Base-by-base conservation (phyloP, 441 rosid genomes). In the Geranium incanum region DNA sequence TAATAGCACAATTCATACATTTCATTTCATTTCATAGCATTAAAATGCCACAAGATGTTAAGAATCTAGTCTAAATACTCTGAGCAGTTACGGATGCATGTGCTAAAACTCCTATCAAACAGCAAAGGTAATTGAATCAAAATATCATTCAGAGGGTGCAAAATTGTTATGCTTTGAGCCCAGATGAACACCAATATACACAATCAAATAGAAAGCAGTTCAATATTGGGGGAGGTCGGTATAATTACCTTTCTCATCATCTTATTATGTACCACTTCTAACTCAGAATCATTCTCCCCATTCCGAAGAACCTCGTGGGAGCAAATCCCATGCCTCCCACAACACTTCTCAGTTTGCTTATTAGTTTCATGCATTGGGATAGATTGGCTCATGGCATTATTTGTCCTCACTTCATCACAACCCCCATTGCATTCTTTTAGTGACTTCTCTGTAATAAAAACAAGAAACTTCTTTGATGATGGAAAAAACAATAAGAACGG, bases 241-340 rank as follows among this genome's bases (percentile, higher is more conserved):
- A 57, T 45, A 71, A 36, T 68, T 81, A 95, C 99, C 99, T 95
- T 95, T 75, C 88, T 84, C 91, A 78, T 88, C 76, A 93, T 74
- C 79, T 76, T 93, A 73, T 75, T 84, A 65, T 67, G 76, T 72
- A 36, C 43, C 45, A 63, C 73, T 45, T 76, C 82, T 45, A 78
- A 74, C 73, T 74, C 76, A 21, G 80, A 76, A 71, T 79, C 81
- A 41, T 74, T 77, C 64, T 78, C 88, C 63, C 88, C 83, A 55
- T 93, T 81, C 67, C 72, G 85, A 70, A 95, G 97, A 78, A 93
- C 88, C 77, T 91, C 97, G 75, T 89, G 93, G 71, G 99, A 86
- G 81, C 92, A 95, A 75, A 95, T 89, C 66, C 87, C 93, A 79
- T 86, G 82, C 75, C 81, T 88, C 69, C 76, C 78, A 75, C 85